Percentiles rank a stretch among this genome's conserved stretches.
Evolutionary conservation across 257 asterid genomes (phyloP).

Genomic region (Rauvolfia tetraphylla): DNA sequence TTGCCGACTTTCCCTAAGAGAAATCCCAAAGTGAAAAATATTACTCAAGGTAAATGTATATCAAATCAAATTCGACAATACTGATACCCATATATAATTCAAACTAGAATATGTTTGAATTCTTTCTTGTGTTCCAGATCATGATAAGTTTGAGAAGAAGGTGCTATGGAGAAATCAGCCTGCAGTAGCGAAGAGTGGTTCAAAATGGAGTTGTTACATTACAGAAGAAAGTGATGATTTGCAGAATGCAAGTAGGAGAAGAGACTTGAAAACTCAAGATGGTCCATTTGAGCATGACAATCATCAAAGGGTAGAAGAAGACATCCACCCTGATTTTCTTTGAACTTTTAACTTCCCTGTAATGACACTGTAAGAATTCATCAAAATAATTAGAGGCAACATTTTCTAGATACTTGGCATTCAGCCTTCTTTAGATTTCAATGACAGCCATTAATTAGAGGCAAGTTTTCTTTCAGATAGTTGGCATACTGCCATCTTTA

Average conservation of each 20-base stretch:
- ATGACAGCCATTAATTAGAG: no score
- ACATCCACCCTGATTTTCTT: constrained; percentile 71
- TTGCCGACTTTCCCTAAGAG: no score
- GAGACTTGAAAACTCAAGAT: constrained; percentile 12
- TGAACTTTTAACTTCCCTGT: constrained; percentile 35
- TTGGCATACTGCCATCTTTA: background rate
- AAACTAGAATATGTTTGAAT: constrained; percentile 31
- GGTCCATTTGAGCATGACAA: constrained; percentile 25
- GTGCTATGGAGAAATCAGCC: constrained; percentile 19
- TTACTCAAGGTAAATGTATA: no score
- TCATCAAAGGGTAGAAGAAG: constrained; percentile 61
- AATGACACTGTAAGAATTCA: background rate
- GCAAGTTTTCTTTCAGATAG: background rate
- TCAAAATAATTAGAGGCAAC: background rate
- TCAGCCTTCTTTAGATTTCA: no score
- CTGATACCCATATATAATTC: no score
- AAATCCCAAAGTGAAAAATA: no score
- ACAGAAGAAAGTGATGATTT: constrained; percentile 36
- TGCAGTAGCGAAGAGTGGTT: constrained; percentile 16
- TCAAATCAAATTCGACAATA: no score
- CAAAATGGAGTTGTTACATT: constrained; percentile 71
- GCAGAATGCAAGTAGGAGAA: constrained; percentile 27
- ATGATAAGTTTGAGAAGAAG: constrained; percentile 13
- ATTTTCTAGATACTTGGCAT: no score
- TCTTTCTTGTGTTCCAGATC: background rate